These are phyloP conservation scores for Candida labiduridarum DNA, from an alignment of 1,139 yeast genomes.

Conservation along the genomic window DNA sequence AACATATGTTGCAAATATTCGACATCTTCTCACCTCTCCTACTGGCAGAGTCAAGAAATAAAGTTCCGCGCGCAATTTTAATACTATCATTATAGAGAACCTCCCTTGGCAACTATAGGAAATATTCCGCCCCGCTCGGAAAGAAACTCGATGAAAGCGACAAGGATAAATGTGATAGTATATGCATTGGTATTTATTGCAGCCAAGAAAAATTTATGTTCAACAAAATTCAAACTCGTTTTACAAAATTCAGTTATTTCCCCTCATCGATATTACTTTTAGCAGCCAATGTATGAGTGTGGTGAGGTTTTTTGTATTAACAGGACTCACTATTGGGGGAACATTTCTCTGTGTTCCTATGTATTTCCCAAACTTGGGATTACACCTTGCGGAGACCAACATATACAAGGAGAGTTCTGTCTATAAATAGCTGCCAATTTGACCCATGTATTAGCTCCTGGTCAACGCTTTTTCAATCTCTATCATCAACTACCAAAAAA, in stretches of 20 bases:
- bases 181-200: not conserved
- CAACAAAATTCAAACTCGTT: too few relatives aligned
- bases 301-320: not conserved
- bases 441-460: not conserved
- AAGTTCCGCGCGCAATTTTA: too few relatives aligned
- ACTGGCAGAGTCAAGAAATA: too few relatives aligned
- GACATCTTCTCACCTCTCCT: too few relatives aligned
- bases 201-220: not conserved
- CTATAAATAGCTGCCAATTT: not conserved
- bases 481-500: not conserved
- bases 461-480: not conserved
- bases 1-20: too few relatives aligned
- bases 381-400: too few relatives aligned
- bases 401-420: not conserved
- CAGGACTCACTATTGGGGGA: too few relatives aligned
- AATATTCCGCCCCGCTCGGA: constrained; percentile 1
- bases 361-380: too few relatives aligned
- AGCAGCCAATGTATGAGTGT: not conserved
- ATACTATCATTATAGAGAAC: too few relatives aligned
- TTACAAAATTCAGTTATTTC: not conserved
- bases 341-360: too few relatives aligned
- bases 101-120: not conserved
- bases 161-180: not conserved
- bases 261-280: not conserved
- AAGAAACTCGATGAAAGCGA: not conserved